Evolutionary conservation across 306 rosid genomes (phyloP).

Genomic region (Fragaria nilgerrensis): DNA sequence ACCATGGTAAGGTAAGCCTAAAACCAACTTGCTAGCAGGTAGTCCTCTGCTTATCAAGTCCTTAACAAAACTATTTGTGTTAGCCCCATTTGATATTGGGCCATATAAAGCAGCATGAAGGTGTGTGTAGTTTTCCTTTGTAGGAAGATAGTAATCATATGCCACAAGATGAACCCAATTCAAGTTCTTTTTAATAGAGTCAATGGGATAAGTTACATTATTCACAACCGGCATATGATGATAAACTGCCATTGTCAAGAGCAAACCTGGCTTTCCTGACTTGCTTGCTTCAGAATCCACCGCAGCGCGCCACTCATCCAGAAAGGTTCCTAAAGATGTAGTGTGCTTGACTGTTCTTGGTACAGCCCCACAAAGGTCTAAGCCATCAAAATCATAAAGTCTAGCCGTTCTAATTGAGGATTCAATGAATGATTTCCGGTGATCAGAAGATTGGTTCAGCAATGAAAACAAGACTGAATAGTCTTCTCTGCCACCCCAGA

Average conservation of each 20-base stretch:
- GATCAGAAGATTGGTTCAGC: slow-evolving; percentile 11
- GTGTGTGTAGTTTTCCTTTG: slow-evolving; percentile 5
- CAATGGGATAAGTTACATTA: slow-evolving; percentile 18
- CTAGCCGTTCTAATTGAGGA: slow-evolving; percentile 32
- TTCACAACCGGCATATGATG: slow-evolving; percentile 6
- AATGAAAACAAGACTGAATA: slow-evolving; percentile 17
- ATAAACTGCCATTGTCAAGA: slow-evolving; percentile 12
- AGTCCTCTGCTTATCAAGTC: slow-evolving; percentile 27
- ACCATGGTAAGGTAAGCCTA: slow-evolving; percentile 39
- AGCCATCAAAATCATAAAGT: slow-evolving; percentile 32
- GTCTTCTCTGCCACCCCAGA: slow-evolving; percentile 24
- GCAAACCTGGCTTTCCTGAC: background rate
- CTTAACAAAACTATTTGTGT: slow-evolving; percentile 18
- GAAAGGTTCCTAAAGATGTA: slow-evolving; percentile 16
- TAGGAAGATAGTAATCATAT: slow-evolving; percentile 28
- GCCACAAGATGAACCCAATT: slow-evolving; percentile 30
- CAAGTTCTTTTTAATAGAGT: slow-evolving; percentile 20
- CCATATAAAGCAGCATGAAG: slow-evolving; percentile 29
- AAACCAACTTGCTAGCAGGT: slow-evolving; percentile 19
- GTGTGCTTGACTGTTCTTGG: slow-evolving; percentile 12
- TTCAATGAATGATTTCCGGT: slow-evolving; percentile 22
- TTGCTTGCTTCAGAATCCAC: slow-evolving; percentile 24
- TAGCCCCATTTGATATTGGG: slow-evolving; percentile 14
- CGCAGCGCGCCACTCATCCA: slow-evolving; percentile 26
- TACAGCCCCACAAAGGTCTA: slow-evolving; percentile 20